Evolutionary conservation across 352 stramenopile species (phyloP), one percentile per base, ranked within the genome.

Genomic region (Globisporangium lucens): DNA sequence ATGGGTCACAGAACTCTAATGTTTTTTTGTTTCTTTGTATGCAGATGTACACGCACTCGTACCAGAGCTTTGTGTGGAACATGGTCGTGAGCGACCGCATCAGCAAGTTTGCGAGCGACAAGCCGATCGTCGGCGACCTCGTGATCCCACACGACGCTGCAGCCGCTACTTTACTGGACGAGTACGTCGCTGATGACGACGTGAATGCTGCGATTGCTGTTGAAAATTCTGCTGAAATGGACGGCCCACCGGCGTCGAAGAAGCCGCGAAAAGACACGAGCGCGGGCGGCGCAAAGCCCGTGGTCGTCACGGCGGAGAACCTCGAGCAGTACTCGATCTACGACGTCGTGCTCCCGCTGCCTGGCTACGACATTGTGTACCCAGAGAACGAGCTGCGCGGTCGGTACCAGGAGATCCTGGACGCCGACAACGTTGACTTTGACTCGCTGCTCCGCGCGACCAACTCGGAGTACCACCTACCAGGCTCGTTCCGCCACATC

Each of bases 31-130:
- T 47, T 47, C 41, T 49, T 49, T 15, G 47, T 27, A 46, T 47
- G 24, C 72, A 90, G 82, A 96, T 96, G 83, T 96, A 94, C 70
- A 93, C 86, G 36, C 87, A 96, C 70, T 75, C 89, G 66, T 97
- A 98, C 70, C 97, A 99, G 79, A 98, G 93, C 68, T 97, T 97
- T 70, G 76, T 99, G 33, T 99, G 95, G 95, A 99, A 99, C 77
- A 77, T 78, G 53, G 85, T 97, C 7, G 94, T 84, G 36, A 98
- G 92, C 43, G 79, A 97, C 61, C 82, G 97, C 3, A 84, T 99
- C 24, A 83, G 90, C 27, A 80, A 77, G 8, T 89, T 89, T 49
- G 76, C 88, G 7, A 77, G 69, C 24, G 80, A 90, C 24, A 66
- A 82, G 53, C 82, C 94, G 2, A 69, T 97, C 29, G 69, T 92